These are phyloP conservation scores for Naganishia friedmannii DNA, from an alignment of 768 basidiomycete species.

Conservation along the genomic window DNA sequence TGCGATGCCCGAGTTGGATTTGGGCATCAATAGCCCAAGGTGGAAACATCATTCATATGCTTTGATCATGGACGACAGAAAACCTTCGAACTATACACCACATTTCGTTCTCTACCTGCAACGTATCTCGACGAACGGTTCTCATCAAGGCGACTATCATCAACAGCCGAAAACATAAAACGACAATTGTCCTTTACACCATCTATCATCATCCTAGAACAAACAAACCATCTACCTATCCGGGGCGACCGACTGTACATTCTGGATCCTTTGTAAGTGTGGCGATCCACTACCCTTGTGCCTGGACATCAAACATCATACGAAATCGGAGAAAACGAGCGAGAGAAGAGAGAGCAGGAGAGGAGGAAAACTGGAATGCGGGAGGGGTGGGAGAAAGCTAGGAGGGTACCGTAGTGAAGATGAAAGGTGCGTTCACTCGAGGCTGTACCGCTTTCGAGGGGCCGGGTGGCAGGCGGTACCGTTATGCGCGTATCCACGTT, in stretches of 20 bases:
- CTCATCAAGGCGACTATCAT: no score
- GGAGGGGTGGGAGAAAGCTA: not conserved
- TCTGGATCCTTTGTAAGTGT: conserved; percentile 1
- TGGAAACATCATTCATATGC: no score
- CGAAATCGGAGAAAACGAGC: not conserved
- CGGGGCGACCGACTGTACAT: not conserved
- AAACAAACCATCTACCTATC: not conserved
- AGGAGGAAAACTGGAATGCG: no score
- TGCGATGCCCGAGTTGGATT: no score
- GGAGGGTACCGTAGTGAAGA: not conserved
- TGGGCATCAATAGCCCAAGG: no score
- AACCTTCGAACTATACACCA: no score
- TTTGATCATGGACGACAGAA: no score
- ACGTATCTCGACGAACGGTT: no score
- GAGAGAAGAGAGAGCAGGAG: not conserved
- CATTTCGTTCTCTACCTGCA: no score
- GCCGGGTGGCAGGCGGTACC: conserved; percentile 4
- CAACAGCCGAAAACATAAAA: no score
- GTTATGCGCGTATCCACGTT: conserved; percentile 20
- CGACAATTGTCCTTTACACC: no score
- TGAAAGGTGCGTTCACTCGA: not conserved
- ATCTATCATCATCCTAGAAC: no score
- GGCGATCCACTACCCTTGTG: conserved; percentile 5
- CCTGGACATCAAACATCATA: not conserved
- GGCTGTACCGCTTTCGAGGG: conserved; percentile 5